Base-by-base conservation (phyloP, 306 rosid genomes). In the Pyrus betulifolia region DNA sequence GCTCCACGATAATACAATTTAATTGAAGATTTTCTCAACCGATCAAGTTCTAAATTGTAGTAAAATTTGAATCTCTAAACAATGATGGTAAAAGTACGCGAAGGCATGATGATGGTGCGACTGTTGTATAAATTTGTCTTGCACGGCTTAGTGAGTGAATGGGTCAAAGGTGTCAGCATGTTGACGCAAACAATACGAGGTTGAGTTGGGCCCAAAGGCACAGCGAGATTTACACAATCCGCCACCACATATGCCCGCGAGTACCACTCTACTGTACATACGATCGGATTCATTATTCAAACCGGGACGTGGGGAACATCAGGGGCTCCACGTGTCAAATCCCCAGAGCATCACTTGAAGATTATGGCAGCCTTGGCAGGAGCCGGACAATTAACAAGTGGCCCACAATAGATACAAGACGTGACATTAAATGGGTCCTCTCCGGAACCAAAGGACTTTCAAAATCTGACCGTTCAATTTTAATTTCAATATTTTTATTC, bases 181-280 rank as follows among this genome's bases (percentile, higher is more conserved):
- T 77, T 79, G 78, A 65, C 63, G 30, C 66, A 78, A 85, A 74
- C 78, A n/a, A 82, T 82, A 85, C 86, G 85, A 83, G 86, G 85
- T 71, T 59, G 51, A 42, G 27, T 18, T 44, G 12, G 71, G 49
- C 13, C 45, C 45, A 28, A 59, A 52, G 38, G n/a, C 59, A 54
- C 22, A 3, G 59, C 2, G 13, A 57, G 23, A 11, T 4, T 31
- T 40, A 61, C 23, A 58, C 58, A 28, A 5, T 7, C 4, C 65
- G 64, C 4, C 42, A 54, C 21, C 52, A 57, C 52, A 55, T n/a
- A 57, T 3, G 75, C 30, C 33, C 76, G 33, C n/a, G 66, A 33
- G 45, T 40, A 40, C 40, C 15, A 25, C 35, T 14, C 11, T 18
- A 49, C 14, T 15, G 18, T 40, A 40, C 1, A 40, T 9, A 40